A percentile compares a stretch with the other conserved stretches of the same genome.
Evolutionary conservation across 1,284 basidiomycete species (phyloP).

Genomic region (Singerocomus rubriflavus): DNA sequence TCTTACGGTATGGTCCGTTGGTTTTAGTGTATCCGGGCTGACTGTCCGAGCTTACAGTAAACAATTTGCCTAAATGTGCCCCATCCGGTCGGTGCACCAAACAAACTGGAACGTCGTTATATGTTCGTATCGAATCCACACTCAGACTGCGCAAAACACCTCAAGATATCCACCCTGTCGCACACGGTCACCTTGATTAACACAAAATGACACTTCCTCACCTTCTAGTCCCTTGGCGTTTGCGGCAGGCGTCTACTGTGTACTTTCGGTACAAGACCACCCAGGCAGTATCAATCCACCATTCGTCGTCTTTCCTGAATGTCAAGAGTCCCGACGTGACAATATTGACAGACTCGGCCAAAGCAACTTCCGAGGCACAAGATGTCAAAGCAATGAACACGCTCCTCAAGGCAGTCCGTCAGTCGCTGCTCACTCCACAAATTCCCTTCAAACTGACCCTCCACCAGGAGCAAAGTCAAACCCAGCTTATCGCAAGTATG

Average conservation of each 20-base stretch:
- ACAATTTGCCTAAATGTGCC: too few relatives aligned
- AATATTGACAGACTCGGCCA: conserved; percentile 8
- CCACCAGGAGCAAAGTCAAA: conserved; percentile 49
- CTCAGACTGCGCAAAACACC: too few relatives aligned
- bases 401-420: conserved; percentile 56
- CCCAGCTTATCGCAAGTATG: conserved; percentile 54
- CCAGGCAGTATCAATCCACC: conserved; percentile 1
- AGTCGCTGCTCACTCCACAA: conserved; percentile 32
- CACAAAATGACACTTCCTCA: too few relatives aligned
- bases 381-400: conserved; percentile 58
- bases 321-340: background rate
- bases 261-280: background rate
- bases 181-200: too few relatives aligned
- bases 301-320: conserved; percentile 4
- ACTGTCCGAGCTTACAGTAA: too few relatives aligned
- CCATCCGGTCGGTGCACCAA: too few relatives aligned
- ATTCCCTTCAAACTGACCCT: background rate
- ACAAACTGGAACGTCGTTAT: too few relatives aligned
- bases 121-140: too few relatives aligned
- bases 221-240: background rate
- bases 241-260: background rate
- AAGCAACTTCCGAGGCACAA: conserved; percentile 49
- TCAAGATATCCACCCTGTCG: too few relatives aligned
- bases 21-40: too few relatives aligned
- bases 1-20: too few relatives aligned